Evolutionary conservation across 768 basidiomycete species (phyloP), one percentile per base, ranked within the genome.

Genomic region (Rhodotorula kratochvilovae): DNA sequence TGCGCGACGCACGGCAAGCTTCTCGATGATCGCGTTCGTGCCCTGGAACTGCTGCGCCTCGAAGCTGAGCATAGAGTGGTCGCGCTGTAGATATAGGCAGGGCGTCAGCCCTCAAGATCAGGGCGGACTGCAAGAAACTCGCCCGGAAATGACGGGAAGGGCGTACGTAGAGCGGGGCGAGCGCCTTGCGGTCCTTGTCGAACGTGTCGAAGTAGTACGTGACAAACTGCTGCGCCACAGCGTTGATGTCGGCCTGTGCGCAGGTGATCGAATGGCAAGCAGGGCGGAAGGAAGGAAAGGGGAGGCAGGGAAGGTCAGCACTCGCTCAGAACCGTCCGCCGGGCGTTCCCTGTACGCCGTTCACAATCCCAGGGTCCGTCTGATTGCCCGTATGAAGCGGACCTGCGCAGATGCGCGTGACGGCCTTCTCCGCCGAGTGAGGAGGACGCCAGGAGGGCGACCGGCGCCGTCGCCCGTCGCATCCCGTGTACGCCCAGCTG

Each of bases 191-290:
- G 80, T 89, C 80, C 13, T 79, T 4, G 79, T 92, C 89, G 78
- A 97, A 95, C 1, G 85, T 86, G 0, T 63, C 5, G 82, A 96
- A 97, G 86, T 96, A 97, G 82, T 85, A 95, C 42, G 86, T 82
- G 72, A 85, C 85, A 79, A 91, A 92, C 77, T 78, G 68, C 35
- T 86, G 85, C 16, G 92, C 91, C 79, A 97, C 84, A 15, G 80
- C 74, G 78, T 85, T 85, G 79, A 89, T 84, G 81, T 92, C 90
- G 74, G 87, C 86, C 89, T 75, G 67, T 39, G 23, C 33, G 23
- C 59, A 35, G 56, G 27, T 60, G 36, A 42, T 48, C n/a, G n/a
- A n/a, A n/a, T n/a, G n/a, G n/a, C n/a, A n/a, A n/a, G n/a, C n/a
- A n/a, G n/a, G n/a, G n/a, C n/a, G n/a, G n/a, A n/a, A n/a, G n/a